A percentile compares a stretch with the other conserved stretches of the same genome.
These are phyloP conservation scores for Apiospora malaysiana DNA, from an alignment of 2,329 filamentous ascomycete species.

Conservation along the genomic window DNA sequence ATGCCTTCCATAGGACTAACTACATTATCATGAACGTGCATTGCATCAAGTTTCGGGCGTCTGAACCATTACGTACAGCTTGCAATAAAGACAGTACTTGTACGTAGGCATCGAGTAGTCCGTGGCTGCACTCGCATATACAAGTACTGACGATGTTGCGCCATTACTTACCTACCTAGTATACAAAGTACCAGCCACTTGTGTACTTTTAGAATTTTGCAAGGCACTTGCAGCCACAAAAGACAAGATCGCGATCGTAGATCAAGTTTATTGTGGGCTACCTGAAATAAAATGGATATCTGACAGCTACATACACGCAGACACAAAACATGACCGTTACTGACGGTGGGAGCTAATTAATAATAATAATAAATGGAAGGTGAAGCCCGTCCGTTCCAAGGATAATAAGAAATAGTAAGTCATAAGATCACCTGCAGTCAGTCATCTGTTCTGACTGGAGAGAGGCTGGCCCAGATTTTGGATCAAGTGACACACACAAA, in stretches of 20 bases:
- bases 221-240: constrained; percentile 11
- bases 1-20: background rate
- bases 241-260: constrained; percentile 16
- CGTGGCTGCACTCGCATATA: background rate
- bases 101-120: background rate
- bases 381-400: background rate
- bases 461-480: background rate
- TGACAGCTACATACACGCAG: background rate
- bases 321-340: background rate
- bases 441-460: background rate
- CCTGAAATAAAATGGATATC: background rate
- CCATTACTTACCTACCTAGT: background rate
- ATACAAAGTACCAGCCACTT: background rate
- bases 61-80: background rate
- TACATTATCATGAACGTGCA: background rate
- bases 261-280: constrained; percentile 2
- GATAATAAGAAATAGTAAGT: background rate
- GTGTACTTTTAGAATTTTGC: background rate
- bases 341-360: constrained; percentile 4
- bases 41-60: background rate
- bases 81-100: background rate
- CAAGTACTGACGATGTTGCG: constrained; percentile 13
- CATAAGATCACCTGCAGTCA: constrained; percentile 1
- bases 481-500: constrained; percentile 16
- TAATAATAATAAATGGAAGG: background rate